Percentiles rank a stretch among this genome's conserved stretches.
These are phyloP conservation scores for Starmerella lactis-condensi DNA, from an alignment of 805 yeast genomes.

Conservation along the genomic window DNA sequence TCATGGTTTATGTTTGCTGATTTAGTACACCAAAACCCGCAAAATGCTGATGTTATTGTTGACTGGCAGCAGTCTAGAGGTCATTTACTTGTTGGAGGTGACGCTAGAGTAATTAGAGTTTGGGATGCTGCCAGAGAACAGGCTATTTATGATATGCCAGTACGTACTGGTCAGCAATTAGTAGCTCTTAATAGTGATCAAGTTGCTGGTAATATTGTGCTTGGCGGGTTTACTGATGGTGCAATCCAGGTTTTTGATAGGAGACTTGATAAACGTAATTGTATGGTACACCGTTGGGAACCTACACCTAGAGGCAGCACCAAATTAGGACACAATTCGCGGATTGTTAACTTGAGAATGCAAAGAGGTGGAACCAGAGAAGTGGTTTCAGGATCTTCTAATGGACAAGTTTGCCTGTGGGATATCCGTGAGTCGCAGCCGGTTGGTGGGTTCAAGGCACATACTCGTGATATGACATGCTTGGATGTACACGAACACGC, in stretches of 20 bases:
- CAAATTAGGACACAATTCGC: constrained; percentile 25
- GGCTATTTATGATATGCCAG: constrained; percentile 74
- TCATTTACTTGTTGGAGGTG: constrained; percentile 78
- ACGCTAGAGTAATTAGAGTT: constrained; percentile 70
- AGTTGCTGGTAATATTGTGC: constrained; percentile 75
- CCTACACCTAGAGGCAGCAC: constrained; percentile 3
- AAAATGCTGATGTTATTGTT: constrained; percentile 41
- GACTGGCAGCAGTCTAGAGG: constrained; percentile 98
- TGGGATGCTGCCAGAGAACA: constrained; percentile 97
- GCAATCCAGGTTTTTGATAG: constrained; percentile 79
- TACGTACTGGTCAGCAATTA: constrained; percentile 73
- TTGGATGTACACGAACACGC: constrained; percentile 90
- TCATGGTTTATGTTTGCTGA: constrained; percentile 80
- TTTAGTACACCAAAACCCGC: constrained; percentile 11
- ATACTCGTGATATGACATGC: constrained; percentile 37
- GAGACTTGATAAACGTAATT: constrained; percentile 63
- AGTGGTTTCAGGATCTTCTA: constrained; percentile 56
- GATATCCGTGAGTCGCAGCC: constrained; percentile 60
- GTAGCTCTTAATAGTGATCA: constrained; percentile 86
- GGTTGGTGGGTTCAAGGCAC: constrained; percentile 45
- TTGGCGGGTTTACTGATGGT: constrained; percentile 87
- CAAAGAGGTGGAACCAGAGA: constrained; percentile 94
- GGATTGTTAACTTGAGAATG: constrained; percentile 71
- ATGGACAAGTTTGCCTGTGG: constrained; percentile 77
- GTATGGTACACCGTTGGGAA: constrained; percentile 72